Percentiles rank a stretch among this genome's conserved stretches.
phyloP scores from a whole-genome alignment of 202 grass and related monocot genomes.

The Zizania palustris region DNA sequence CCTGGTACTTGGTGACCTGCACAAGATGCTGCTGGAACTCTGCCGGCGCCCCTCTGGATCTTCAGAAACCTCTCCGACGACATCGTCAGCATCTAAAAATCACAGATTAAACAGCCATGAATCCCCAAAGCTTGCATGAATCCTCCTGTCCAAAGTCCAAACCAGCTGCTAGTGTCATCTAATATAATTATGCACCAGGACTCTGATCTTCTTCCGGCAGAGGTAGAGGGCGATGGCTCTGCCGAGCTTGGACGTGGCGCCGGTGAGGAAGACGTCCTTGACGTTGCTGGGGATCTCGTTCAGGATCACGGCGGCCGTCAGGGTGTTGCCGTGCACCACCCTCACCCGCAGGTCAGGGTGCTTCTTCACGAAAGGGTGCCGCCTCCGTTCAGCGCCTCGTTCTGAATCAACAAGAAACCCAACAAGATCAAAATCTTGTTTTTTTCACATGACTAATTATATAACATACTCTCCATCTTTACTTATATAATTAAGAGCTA shows the following conservation, averaged over 20 bases:
- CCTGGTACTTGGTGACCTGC: conserved; percentile 84
- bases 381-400: conserved; percentile 83
- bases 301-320: conserved; percentile 86
- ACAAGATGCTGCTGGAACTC: conserved; percentile 75
- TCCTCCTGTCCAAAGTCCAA: neutral
- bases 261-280: conserved; percentile 77
- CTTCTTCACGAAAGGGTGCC: conserved; percentile 77
- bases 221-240: conserved; percentile 83
- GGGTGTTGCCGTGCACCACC: conserved; percentile 93
- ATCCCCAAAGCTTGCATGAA: neutral
- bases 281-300: conserved; percentile 78
- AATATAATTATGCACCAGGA: conserved; percentile 57
- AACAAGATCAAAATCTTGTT: too few relatives aligned
- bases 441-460: too few relatives aligned
- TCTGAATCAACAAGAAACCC: conserved; percentile 34
- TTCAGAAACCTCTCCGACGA: conserved; percentile 75
- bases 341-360: conserved; percentile 74
- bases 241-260: conserved; percentile 91
- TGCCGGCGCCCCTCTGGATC: conserved; percentile 64
- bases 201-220: conserved; percentile 72
- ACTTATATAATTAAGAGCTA: neutral
- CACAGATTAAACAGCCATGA: neutral
- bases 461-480: too few relatives aligned
- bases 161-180: neutral
- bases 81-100: conserved; percentile 72